Evolutionary conservation across 441 rosid species (phyloP).

Genomic region (Gossypium schwendimanii): DNA sequence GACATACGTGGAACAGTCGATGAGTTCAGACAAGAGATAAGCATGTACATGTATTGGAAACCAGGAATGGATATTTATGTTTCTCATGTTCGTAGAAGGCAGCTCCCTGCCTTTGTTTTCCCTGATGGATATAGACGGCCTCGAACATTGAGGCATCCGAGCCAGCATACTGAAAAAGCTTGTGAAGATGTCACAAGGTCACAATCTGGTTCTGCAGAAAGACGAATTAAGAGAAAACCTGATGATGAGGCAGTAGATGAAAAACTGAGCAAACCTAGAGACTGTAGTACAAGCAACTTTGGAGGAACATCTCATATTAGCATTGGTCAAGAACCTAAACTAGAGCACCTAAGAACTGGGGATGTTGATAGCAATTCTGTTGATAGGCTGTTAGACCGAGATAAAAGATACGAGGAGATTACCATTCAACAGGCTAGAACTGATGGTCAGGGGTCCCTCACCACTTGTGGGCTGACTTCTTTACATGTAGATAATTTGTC

Average conservation of each 20-base stretch:
- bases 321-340: slow-evolving; percentile 19
- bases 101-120: slow-evolving; percentile 59
- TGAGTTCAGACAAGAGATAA: slow-evolving; percentile 50
- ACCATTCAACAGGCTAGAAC: slow-evolving; percentile 11
- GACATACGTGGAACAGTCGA: slow-evolving; percentile 65
- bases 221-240: slow-evolving; percentile 51
- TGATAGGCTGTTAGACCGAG: slow-evolving; percentile 20
- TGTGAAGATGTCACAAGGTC: slow-evolving; percentile 40
- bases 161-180: slow-evolving; percentile 36
- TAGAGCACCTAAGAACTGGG: slow-evolving; percentile 9
- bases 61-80: slow-evolving; percentile 66
- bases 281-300: slow-evolving; percentile 25
- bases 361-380: slow-evolving; percentile 18
- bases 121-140: slow-evolving; percentile 64
- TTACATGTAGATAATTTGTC: slow-evolving; percentile 24
- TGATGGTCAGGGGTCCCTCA: slow-evolving; percentile 16
- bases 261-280: slow-evolving; percentile 38
- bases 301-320: slow-evolving; percentile 29
- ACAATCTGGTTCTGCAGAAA: slow-evolving; percentile 39
- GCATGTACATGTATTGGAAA: slow-evolving; percentile 57
- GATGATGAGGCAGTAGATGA: slow-evolving; percentile 35
- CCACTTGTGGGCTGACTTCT: slow-evolving; percentile 21
- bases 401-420: slow-evolving; percentile 5
- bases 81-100: slow-evolving; percentile 60
- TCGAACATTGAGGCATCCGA: slow-evolving; percentile 49